Evolutionary conservation across 192 early-diverging fungal genomes (phyloP), one percentile per base, ranked within the genome.

Genomic region (Allomyces macrogynus): DNA sequence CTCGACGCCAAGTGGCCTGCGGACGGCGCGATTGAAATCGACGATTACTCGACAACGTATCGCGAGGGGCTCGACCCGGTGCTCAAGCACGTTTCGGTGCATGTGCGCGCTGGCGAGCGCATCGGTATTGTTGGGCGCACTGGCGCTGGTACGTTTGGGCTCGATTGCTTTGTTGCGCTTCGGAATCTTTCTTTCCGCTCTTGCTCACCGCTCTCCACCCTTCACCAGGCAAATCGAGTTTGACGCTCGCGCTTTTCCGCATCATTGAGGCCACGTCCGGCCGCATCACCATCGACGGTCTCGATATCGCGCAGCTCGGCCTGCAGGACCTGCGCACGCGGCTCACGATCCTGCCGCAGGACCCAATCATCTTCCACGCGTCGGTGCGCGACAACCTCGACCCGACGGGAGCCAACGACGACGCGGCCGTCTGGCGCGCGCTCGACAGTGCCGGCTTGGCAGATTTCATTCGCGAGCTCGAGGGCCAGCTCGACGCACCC

Each of bases 91-190:
- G 67, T 87, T 10, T 68, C 32, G 32, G 32, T 40, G 7, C 32
- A 40, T 40, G 32, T 40, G 32, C 32, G 32, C 0, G 32, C 32
- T 23, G 72, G 73, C 5, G 68, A 81, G 61, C 76, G 77, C 12
- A 71, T 81, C 5, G 87, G 77, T 23, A 72, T 86, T 74, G 77
- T 78, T 73, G 77, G 86, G 68, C 43, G 81, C n/a, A 62, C 22
- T 11, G 66, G 23, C 20, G 18, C 24, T 65, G 61, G 61, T 24
- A 11, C 61, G n/a, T 61, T 61, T 24, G 4, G 0, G 22, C 1
- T 40, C 9, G 20, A 3, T 40, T 9, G 3, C 32, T 2, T 8
- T 40, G 0, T 0, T 40, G 4, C 73, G 27, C 66, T n/a, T n/a
- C n/a, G n/a, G n/a, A n/a, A n/a, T 4, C 1, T 4, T 26, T n/a